A percentile compares a stretch with the other conserved stretches of the same genome.
phyloP scores from a whole-genome alignment of 768 basidiomycete species.

The Phylloporus sp. region DNA sequence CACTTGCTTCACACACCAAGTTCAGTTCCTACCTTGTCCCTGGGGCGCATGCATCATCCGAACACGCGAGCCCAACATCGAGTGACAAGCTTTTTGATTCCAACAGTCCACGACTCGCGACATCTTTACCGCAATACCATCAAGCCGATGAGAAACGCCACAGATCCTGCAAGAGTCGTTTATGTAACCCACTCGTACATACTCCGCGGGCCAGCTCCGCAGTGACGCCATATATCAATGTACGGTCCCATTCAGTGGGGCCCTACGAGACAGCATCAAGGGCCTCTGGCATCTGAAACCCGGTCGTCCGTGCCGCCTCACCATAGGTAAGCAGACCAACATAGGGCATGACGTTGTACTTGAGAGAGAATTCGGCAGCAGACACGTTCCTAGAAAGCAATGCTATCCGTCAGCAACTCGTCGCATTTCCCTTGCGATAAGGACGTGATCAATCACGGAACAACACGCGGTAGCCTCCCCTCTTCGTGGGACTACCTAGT shows the following conservation, averaged over 20 bases:
- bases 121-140: background rate
- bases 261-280: slow-evolving; percentile 28
- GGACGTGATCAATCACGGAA: slow-evolving; percentile 9
- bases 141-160: slow-evolving; percentile 11
- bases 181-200: slow-evolving; percentile 16
- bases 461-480: slow-evolving; percentile 19
- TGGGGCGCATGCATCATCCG: slow-evolving; percentile 8
- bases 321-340: slow-evolving; percentile 78
- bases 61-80: slow-evolving; percentile 8
- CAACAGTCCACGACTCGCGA: slow-evolving; percentile 4
- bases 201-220: slow-evolving; percentile 15
- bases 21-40: slow-evolving; percentile 8
- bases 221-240: slow-evolving; percentile 16
- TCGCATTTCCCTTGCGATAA: slow-evolving; percentile 11
- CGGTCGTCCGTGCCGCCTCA: slow-evolving; percentile 51
- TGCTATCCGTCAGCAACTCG: slow-evolving; percentile 16
- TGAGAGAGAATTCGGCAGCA: slow-evolving; percentile 66
- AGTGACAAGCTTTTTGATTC: slow-evolving; percentile 23
- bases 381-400: slow-evolving; percentile 49
- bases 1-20: slow-evolving; percentile 3
- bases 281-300: slow-evolving; percentile 33
- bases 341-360: slow-evolving; percentile 89
- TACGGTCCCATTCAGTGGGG: background rate
- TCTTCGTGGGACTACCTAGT: background rate
- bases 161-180: slow-evolving; percentile 7